Evolutionary conservation across 345 rosid species (phyloP), one percentile per base, ranked within the genome.

Genomic region (Citrus maxima): DNA sequence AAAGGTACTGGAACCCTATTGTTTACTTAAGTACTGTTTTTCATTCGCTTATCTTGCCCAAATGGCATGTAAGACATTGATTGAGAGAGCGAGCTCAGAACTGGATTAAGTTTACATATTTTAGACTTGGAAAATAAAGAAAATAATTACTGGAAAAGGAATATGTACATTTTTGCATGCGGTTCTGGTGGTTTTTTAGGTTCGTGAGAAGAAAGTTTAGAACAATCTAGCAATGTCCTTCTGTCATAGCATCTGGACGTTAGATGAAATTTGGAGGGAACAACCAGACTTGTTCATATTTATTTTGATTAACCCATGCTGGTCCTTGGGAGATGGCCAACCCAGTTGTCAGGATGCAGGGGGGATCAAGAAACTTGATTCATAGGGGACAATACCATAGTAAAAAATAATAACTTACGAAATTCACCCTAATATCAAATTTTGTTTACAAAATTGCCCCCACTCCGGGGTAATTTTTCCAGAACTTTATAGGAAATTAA

Each of bases 1-100:
- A 90, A 80, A 88, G 99, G 99, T 94, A 90, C 30, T 60, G 38
- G 74, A 38, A 59, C 25, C 37, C 71, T 28, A 56, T 71, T 79
- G 60, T 46, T 46, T 63, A 55, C 27, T 63, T 49, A 19, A 16
- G 22, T 75, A 66, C 25, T 59, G 30, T 71, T 67, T 77, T 63
- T 72, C 59, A 72, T 37, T 49, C 65, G 12, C 70, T 73, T 82
- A 25, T 75, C 14, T 67, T 35, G 22, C 65, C 49, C 12, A 67
- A 30, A 64, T 46, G 25, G 10, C 42, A 34, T 55, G 30, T 13
- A 58, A 71, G 75, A 55, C 63, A 27, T 71, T 10, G 55, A 51
- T 10, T 19, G 24, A n/a, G 30, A 73, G 51, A 46, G 51, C 18
- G 67, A 73, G 10, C 30, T 24, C n/a, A 28, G 40, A 21, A n/a